Evolutionary conservation across 192 early-diverging fungal species (phyloP), one percentile per base, ranked within the genome.

Genomic region (Coemansia sp.): DNA sequence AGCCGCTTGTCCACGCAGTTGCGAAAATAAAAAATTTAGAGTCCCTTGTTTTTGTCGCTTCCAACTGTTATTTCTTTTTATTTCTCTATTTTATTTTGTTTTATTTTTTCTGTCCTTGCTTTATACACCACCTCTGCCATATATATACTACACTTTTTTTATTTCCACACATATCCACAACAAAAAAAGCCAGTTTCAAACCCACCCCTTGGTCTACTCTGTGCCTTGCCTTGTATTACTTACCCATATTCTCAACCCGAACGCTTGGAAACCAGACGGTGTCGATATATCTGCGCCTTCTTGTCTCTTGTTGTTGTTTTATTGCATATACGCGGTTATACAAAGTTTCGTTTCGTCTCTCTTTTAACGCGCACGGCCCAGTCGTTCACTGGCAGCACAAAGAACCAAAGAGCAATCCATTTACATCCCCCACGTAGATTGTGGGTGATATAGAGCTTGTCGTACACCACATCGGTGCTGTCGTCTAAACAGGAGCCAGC

Each of bases 11-110:
- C 57, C 57, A 41, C 37, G 37, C 13, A 59, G 51, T 11, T 59
- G 57, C 13, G n/a, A 41, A 59, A 41, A 41, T n/a, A 59, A 32
- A 2, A 32, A 32, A 32, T 32, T 32, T 32, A 32, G 32, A 41
- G 7, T 22, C 57, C 57, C 39, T 19, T 57, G 7, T 19, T 41
- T 41, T 41, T 41, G 39, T n/a, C 16, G 37, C 39, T 5, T 41
- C 39, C 16, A 40, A 26, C 49, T 54, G 47, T 65, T 65, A 52
- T 52, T 65, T 32, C 15, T 41, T 65, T 65, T 42, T 47, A 45
- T 45, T 45, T 9, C 43, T 45, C 43, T 54, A 49, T 54, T 54
- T 45, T 15, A 45, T 19, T 22, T 54, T 13, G 51, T 26, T 54
- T 26, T 22, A 54, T 10, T 54, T 18, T 54, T 54, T 54, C 21